Base-by-base conservation (phyloP, 1,284 basidiomycete species). In the Cryptococcus jaspeensis region DNA sequence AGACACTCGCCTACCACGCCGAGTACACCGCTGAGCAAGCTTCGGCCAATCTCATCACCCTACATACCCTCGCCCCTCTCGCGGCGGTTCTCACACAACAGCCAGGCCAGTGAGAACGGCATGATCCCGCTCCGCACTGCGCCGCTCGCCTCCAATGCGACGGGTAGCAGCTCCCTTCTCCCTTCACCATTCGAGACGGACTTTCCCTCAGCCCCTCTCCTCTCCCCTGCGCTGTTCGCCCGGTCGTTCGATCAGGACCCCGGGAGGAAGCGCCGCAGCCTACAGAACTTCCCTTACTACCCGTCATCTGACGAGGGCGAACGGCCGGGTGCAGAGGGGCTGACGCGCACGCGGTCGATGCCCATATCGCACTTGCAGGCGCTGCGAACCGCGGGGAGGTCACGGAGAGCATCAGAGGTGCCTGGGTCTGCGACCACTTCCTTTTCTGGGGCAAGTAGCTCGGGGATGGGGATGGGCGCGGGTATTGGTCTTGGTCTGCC, bases 201-300 rank as follows among this genome's bases (percentile, higher is more conserved):
- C n/a, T 42, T 39, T 13, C 50, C 53, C 9, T 51, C 60, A 2
- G 49, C 53, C 8, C 56, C 49, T 4, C 25, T 58, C 11, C 45
- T 55, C 25, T 39, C 56, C 9, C 39, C 53, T 7, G 25, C 54
- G 20, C 50, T 49, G 5, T 45, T 58, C 11, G 41, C 50, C 12
- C 22, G 55, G 23, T 50, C 51, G 2, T 40, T 59, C 9, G 55
- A 55, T 58, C 55, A 32, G 2, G 40, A 22, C n/a, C 44, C 50
- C 6, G 66, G 67, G 39, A 39, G 61, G 4, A 72, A 71, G 52
- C 56, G 70, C 32, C 43, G 66, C 2, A 67, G 65, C 60, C 50
- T 72, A 22, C 67, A 69, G 35, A 68, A 62, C 37, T 67, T 72
- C 64, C 67, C 65, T n/a, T 72, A 72, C 45, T 66, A 67, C 49